A percentile compares a stretch with the other conserved stretches of the same genome.
Conservation (phyloP, 1,284 basidiomycete genomes). For the Melampsora abietis-canadensis region DNA sequence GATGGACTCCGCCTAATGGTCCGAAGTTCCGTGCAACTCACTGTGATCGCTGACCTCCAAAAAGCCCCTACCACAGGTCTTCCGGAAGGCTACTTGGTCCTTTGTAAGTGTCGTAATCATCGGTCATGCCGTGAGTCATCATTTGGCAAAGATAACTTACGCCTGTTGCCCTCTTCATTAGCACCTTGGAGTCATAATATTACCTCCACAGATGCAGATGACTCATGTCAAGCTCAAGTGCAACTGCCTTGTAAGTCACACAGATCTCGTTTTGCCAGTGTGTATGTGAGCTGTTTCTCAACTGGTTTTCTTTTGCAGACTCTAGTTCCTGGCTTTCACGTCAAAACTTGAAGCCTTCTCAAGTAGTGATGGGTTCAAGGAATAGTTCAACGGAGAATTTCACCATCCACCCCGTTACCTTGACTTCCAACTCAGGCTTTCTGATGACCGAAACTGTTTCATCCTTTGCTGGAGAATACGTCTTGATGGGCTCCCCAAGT, state of each 20-base stretch:
- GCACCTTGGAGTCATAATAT: conserved; percentile 8
- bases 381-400: background rate
- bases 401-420: background rate
- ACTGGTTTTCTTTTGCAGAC: background rate
- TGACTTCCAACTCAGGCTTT: background rate
- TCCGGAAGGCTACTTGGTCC: background rate
- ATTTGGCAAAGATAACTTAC: background rate
- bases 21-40: background rate
- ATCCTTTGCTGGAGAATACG: background rate
- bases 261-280: background rate
- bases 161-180: background rate
- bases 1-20: conserved; percentile 25
- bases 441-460: background rate
- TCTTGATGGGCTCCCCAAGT: conserved; percentile 4
- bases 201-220: background rate
- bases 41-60: background rate
- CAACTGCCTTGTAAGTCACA: background rate
- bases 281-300: too few relatives aligned
- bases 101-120: conserved; percentile 1
- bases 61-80: background rate
- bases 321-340: conserved; percentile 8
- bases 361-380: background rate
- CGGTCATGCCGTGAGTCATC: background rate
- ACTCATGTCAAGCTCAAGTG: conserved; percentile 1
- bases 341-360: background rate